Evolutionary conservation across 2,329 filamentous ascomycete species (phyloP), one percentile per base, ranked within the genome.

Genomic region (Sporothrix curviconia): DNA sequence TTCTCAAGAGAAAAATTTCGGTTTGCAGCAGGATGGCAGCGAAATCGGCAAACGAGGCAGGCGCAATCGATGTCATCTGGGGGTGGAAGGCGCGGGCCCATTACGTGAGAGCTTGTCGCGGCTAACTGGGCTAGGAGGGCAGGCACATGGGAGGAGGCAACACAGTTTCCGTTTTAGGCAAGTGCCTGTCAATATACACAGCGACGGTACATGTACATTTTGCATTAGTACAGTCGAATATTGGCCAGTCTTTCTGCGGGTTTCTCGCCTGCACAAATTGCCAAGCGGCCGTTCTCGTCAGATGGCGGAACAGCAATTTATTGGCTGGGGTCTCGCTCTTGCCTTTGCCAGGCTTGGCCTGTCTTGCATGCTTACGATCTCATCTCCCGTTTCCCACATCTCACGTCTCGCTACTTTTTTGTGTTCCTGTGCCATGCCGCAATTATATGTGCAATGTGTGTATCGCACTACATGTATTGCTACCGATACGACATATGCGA

Each of bases 111-210:
- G 55, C 25, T 34, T 56, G 46, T 51, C 44, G 55, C 55, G 55
- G 55, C 55, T 56, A 56, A 17, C 15, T 17, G 15, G 32, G 32
- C 34, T 37, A 51, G 34, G 24, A 19, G 44, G 36, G 22, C 15
- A 50, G 39, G 44, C 28, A 19, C 32, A 50, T 17, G 12, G 42
- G 19, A 32, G 22, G 24, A 14, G 32, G 19, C 46, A 14, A 49
- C 17, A 30, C 36, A 37, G 37, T 39, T 58, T 40, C 56, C 56
- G 32, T 58, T 58, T 58, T 58, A 14, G 56, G 56, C n/a, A 58
- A 55, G 30, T 46, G 44, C 3, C 22, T 7, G 19, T 28, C 30
- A 19, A 55, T 50, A 50, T 51, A 49, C 44, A 40, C 28, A 32
- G 30, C n/a, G n/a, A n/a, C n/a, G n/a, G n/a, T n/a, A 28, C 17